phyloP scores from a whole-genome alignment of 2,329 filamentous ascomycete species.

The Byssoonygena ceratinophila region DNA sequence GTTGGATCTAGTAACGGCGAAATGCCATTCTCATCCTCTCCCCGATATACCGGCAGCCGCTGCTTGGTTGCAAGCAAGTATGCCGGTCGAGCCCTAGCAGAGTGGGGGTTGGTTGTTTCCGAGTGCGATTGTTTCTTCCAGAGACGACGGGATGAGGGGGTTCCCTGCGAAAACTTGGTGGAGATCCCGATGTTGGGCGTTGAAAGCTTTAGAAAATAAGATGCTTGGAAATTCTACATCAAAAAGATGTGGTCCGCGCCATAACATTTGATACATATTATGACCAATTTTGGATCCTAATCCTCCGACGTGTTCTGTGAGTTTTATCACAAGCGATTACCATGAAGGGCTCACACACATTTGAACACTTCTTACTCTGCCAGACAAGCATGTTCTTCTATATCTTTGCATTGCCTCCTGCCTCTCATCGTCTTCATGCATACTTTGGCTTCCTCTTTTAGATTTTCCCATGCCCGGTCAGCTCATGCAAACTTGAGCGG shows the following conservation, averaged over 20 bases:
- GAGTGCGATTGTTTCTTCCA: constrained; percentile 57
- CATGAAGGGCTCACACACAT: not conserved
- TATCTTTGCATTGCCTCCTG: not conserved
- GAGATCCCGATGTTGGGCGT: constrained; percentile 54
- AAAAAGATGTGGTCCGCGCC: not conserved
- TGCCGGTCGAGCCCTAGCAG: constrained; percentile 52
- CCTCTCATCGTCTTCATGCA: not conserved
- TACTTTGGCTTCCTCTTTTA: not conserved
- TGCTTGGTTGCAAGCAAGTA: constrained; percentile 42
- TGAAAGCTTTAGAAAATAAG: constrained; percentile 46
- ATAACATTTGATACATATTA: not conserved
- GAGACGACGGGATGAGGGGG: constrained; percentile 51
- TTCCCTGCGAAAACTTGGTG: constrained; percentile 46
- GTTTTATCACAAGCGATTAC: not conserved
- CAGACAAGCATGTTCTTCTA: not conserved
- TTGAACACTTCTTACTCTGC: not conserved
- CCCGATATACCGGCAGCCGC: not conserved
- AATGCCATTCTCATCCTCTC: constrained; percentile 20
- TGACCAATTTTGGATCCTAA: not conserved
- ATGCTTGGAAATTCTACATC: not conserved
- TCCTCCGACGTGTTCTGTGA: no score
- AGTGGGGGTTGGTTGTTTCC: constrained; percentile 52
- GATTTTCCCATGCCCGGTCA: not conserved
- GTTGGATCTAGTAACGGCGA: constrained; percentile 20
- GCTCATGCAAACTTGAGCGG: not conserved